Conservation (phyloP, 768 basidiomycete genomes). For the Pulveroboletus ravenelii region DNA sequence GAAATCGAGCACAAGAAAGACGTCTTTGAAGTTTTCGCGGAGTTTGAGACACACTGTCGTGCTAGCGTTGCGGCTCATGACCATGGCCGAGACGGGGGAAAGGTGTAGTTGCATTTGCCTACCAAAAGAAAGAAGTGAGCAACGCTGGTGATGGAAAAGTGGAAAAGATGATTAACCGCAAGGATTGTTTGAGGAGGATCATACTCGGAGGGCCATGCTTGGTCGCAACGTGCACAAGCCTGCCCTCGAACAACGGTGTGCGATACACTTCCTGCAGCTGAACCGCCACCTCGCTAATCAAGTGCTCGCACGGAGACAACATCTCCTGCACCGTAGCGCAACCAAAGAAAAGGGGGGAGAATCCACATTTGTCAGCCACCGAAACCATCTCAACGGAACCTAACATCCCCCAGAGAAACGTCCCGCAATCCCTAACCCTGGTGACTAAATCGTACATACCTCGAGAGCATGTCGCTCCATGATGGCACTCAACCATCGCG, state of each 20-base stretch:
- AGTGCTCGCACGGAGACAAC: constrained; percentile 45
- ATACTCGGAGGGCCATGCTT: constrained; percentile 36
- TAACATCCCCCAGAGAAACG: no score
- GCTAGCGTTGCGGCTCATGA: constrained; percentile 61
- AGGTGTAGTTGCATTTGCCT: constrained; percentile 24
- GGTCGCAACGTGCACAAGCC: constrained; percentile 32
- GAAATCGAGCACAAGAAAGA: constrained; percentile 62
- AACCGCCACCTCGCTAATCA: constrained; percentile 42
- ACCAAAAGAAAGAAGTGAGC: neutral
- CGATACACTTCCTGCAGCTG: constrained; percentile 47
- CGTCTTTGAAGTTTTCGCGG: constrained; percentile 19
- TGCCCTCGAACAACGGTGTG: constrained; percentile 44
- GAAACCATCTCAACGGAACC: neutral
- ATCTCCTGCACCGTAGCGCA: constrained; percentile 37
- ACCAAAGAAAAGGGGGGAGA: neutral
- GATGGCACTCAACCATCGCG: constrained; percentile 11
- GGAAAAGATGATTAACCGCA: constrained; percentile 15
- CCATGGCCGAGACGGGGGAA: constrained; percentile 29
- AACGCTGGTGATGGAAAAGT: neutral
- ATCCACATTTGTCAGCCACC: neutral
- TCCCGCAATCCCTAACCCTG: no score
- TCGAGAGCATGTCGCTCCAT: constrained; percentile 14
- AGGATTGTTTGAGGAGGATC: constrained; percentile 30
- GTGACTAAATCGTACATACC: constrained; percentile 14
- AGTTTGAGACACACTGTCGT: constrained; percentile 48